A percentile compares a stretch with the other conserved stretches of the same genome.
phyloP scores from a whole-genome alignment of 2,329 filamentous ascomycete species.

The Exophiala xenobiotica region DNA sequence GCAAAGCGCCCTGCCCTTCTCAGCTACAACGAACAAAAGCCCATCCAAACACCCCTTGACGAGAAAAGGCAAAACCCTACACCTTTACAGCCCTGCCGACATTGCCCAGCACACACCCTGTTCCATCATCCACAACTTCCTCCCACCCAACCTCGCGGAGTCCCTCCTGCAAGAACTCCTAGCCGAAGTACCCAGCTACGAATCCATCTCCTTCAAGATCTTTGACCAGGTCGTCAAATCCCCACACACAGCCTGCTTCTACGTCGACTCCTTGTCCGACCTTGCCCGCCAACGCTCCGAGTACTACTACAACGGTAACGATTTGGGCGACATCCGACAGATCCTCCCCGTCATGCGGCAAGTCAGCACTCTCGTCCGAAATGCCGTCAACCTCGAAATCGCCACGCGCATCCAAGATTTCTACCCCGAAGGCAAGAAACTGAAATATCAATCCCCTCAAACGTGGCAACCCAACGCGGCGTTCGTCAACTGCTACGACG shows the following conservation, averaged over 20 bases:
- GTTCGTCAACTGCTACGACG: conserved; percentile 92
- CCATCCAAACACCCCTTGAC: conserved; percentile 53
- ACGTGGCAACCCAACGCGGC: conserved; percentile 84
- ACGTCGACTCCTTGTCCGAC: conserved; percentile 72
- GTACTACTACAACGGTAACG: conserved; percentile 81
- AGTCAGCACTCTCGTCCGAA: conserved; percentile 68
- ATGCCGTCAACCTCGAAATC: conserved; percentile 77
- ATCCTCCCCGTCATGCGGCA: conserved; percentile 71
- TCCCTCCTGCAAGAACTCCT: conserved; percentile 73
- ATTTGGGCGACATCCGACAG: conserved; percentile 71
- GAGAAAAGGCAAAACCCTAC: conserved; percentile 77
- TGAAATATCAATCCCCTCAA: conserved; percentile 67
- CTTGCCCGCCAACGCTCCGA: conserved; percentile 68
- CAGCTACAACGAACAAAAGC: conserved; percentile 23
- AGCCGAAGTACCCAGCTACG: conserved; percentile 68
- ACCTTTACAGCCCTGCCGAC: conserved; percentile 78
- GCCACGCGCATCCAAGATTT: conserved; percentile 64
- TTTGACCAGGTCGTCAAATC: conserved; percentile 85
- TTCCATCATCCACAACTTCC: conserved; percentile 88
- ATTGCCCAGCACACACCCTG: conserved; percentile 83
- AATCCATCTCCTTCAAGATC: conserved; percentile 73
- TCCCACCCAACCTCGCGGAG: conserved; percentile 70
- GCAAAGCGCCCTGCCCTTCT: conserved; percentile 61
- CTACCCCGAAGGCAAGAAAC: conserved; percentile 69
- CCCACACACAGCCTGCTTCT: conserved; percentile 81